Base-by-base conservation (phyloP, 306 rosid species). In the Abrus precatorius region DNA sequence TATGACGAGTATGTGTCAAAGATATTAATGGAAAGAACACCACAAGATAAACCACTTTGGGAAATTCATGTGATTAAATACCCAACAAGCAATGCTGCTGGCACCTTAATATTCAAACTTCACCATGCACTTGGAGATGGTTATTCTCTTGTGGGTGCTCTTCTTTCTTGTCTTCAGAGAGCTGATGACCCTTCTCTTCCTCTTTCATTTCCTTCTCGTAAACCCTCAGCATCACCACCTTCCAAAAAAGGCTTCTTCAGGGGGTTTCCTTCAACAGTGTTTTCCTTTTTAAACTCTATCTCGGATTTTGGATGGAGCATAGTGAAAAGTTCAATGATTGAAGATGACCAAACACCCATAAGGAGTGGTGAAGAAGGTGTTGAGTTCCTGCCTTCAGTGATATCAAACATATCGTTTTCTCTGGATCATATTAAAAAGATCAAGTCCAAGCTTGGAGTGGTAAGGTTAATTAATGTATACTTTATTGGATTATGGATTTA, bases 41-140 rank as follows among this genome's bases (percentile, higher is more conserved):
- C 87, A 0, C 75, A 81, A 34, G 59, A 50, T 6, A 91, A 79
- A 69, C 90, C 93, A 5, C 80, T 86, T 0, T 91, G 95, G 93
- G 89, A 87, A 86, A 36, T 91, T 6, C 93, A 89, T 81, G 7
- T 87, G 3, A 50, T 91, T 5, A 89, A 85, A 5, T 91, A 87
- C 76, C 91, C 95, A n/a, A 89, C 93, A 9, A 84, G 28, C 7
- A 80, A 40, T 50, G 87, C 90, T 62, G 81, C 76, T 49, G 90
- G 92, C 2, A 83, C 78, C 11, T 0, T 88, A 28, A 69, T 91
- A 40, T 84, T 91, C 84, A 84, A 83, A 75, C 75, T 89, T 70
- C 93, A 89, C 43, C 96, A 89, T 74, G 84, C 96, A 1, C 93
- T 91, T 72, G 96, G 93, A 3, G 93, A 91, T 84, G 95, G 91